Evolutionary conservation across 2,329 filamentous ascomycete species (phyloP), one percentile per base, ranked within the genome.

Genomic region (Aspergillus amoenus): DNA sequence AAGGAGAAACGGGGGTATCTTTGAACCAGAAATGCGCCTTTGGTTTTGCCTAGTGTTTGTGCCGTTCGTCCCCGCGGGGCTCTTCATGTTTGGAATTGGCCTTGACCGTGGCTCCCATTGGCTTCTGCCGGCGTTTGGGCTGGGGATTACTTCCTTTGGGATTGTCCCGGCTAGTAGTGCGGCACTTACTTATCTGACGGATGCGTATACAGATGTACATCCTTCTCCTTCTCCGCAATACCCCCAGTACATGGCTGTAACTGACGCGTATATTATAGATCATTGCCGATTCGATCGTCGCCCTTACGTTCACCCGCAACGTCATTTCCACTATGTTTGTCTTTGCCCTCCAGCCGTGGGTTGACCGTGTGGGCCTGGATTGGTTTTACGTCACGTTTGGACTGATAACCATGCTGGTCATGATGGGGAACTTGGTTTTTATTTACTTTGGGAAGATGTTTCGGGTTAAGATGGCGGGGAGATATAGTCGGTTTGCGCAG

Each of bases 271-370:
- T 32, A 17, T 5, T 8, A 8, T 58, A 81, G 71, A 78, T 82
- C 40, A 71, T 82, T 42, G 78, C 74, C 5, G 78, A 81, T 57
- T 73, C 78, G 0, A 65, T 82, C 6, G 77, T 80, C 3, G 75
- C 68, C 0, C 68, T 82, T 1, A 76, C 77, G 0, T 76, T 82
- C 54, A 64, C 77, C 11, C 74, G 79, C 0, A 82, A 82, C 50
- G 54, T 70, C 2, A 70, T 81, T 43, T 70, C 71, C 17, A 78
- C 76, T 2, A 69, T 74, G 15, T 74, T 81, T 43, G 73, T 81
- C n/a, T 81, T 82, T 59, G 75, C 74, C 0, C 66, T 81, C 2
- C 21, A 22, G 37, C 52, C 52, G 5, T 55, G 44, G 44, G 32
- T 49, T 5, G 17, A n/a, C 34, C 12, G 11, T 13, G 18, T 55